Evolutionary conservation across 2,329 filamentous ascomycete species (phyloP).

Genomic region (Xylaria hypoxylon): DNA sequence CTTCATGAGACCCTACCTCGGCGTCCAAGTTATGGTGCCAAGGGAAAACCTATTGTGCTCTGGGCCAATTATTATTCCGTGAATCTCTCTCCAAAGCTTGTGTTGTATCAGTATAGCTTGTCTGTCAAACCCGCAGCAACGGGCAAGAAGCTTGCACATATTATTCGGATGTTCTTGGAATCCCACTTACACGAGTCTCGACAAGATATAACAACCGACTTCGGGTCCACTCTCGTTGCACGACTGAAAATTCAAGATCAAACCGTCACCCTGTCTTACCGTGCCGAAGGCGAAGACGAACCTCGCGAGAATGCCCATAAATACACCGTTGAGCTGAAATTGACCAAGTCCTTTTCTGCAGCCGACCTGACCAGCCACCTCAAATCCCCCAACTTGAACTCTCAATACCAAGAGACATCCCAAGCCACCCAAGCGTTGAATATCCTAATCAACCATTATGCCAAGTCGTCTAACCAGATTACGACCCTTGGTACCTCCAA

Average conservation of each 20-base stretch:
- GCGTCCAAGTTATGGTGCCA: constrained; percentile 31
- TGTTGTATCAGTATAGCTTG: constrained; percentile 38
- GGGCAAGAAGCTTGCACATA: constrained; percentile 29
- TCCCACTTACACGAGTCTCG: background rate
- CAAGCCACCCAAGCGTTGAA: constrained; percentile 43
- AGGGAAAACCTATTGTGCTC: constrained; percentile 10
- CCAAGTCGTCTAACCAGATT: constrained; percentile 45
- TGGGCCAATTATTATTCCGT: constrained; percentile 34
- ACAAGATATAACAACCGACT: constrained; percentile 51
- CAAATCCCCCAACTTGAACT: constrained; percentile 27
- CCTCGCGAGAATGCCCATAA: constrained; percentile 33
- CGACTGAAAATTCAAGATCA: constrained; percentile 40
- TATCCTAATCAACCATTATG: constrained; percentile 50
- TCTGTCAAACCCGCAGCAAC: constrained; percentile 1
- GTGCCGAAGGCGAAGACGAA: constrained; percentile 49
- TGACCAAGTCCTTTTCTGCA: background rate
- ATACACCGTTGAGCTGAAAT: constrained; percentile 15
- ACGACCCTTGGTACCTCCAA: constrained; percentile 49
- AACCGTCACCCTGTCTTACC: constrained; percentile 42
- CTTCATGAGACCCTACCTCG: constrained; percentile 1
- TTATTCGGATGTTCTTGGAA: constrained; percentile 29
- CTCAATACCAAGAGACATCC: constrained; percentile 45
- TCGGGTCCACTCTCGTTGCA: constrained; percentile 51
- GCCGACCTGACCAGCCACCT: constrained; percentile 21
- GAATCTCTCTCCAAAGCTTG: background rate